Conservation (phyloP, 768 basidiomycete species). For the Termitomyces sp. region DNA sequence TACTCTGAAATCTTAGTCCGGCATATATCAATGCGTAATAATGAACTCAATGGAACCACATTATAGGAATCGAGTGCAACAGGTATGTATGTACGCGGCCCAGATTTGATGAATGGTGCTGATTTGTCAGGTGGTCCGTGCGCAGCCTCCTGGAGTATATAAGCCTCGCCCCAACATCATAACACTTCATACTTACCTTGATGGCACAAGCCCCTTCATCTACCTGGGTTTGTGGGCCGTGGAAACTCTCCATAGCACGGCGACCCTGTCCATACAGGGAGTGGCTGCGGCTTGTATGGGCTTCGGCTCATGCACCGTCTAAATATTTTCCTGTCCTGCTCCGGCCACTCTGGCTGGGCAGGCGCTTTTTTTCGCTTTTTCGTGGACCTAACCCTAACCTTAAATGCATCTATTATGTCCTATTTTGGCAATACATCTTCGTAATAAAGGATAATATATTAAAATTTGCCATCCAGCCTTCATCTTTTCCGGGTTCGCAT, state of each 20-base stretch:
- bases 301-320: conserved; percentile 64
- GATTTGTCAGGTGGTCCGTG: conserved; percentile 12
- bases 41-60: too few species aligned
- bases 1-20: too few species aligned
- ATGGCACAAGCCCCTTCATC: conserved; percentile 57
- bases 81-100: too few species aligned
- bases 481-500: too few species aligned
- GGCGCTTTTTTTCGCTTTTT: conserved; percentile 29
- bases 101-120: neutral
- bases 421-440: neutral
- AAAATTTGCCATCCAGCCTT: too few species aligned
- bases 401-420: neutral
- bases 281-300: conserved; percentile 50
- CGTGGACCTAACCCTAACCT: conserved; percentile 8
- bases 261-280: conserved; percentile 68
- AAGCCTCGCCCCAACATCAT: neutral
- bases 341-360: conserved; percentile 47
- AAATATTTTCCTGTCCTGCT: conserved; percentile 62
- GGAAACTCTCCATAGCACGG: conserved; percentile 65
- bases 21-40: too few species aligned
- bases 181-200: conserved; percentile 59
- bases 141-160: neutral
- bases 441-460: neutral
- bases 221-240: conserved; percentile 55
- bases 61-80: too few species aligned